Conservation (phyloP, 2,329 filamentous ascomycete genomes). For the Xylariaceae sp. region DNA sequence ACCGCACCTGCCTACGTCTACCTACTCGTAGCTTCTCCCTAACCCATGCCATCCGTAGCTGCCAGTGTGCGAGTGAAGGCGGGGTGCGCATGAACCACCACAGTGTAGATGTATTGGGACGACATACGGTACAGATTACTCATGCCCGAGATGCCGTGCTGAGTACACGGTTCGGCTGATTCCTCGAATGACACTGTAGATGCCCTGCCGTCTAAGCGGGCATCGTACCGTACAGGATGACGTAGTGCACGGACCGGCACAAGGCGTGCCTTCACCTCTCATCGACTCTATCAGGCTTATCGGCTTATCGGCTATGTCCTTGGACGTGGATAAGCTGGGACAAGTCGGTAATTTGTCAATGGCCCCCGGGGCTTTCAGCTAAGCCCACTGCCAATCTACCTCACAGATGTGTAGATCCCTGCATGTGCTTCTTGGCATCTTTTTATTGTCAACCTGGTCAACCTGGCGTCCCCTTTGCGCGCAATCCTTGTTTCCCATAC, state of each 20-base stretch:
- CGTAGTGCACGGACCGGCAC: conserved; percentile 17
- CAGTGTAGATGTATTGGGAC: too few relatives aligned
- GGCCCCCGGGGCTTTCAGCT: conserved; percentile 1
- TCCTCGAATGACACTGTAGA: conserved; percentile 3
- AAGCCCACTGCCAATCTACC: conserved; percentile 10
- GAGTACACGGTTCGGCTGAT: conserved; percentile 3
- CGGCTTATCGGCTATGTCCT: neutral
- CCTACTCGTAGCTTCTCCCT: too few relatives aligned
- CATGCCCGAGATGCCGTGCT: neutral
- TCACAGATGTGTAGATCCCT: conserved; percentile 7
- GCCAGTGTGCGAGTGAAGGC: too few relatives aligned
- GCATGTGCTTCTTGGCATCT: conserved; percentile 12
- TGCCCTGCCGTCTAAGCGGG: neutral
- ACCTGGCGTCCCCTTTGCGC: conserved; percentile 19
- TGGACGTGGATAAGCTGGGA: neutral
- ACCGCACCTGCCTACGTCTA: too few relatives aligned
- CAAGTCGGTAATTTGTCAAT: conserved; percentile 12
- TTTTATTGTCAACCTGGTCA: neutral
- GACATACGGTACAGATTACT: too few relatives aligned
- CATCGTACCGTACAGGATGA: conserved; percentile 13
- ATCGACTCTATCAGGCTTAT: conserved; percentile 15
- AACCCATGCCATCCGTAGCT: too few relatives aligned
- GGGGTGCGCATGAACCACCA: too few relatives aligned
- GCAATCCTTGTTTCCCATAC: conserved; percentile 12
- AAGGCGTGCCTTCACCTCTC: neutral